Percentiles rank a stretch among this genome's conserved stretches.
phyloP scores from a whole-genome alignment of 1,284 basidiomycete species.

The Malassezia restricta region DNA sequence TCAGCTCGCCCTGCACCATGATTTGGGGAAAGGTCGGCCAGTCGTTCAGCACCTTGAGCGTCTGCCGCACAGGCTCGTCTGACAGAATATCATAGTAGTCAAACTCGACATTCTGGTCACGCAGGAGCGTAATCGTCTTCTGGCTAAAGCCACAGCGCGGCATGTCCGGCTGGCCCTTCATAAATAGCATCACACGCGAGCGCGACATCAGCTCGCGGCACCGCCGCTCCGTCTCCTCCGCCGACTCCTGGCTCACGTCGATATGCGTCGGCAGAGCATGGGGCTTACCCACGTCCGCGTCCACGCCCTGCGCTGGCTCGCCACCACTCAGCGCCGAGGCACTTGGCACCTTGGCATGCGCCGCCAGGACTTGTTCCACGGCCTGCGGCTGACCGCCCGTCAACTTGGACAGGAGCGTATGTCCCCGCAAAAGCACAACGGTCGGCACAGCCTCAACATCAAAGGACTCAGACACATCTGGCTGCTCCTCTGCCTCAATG shows the following conservation, averaged over 20 bases:
- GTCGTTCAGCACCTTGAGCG: constrained; percentile 71
- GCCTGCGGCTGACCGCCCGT: constrained; percentile 66
- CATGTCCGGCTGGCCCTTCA: constrained; percentile 81
- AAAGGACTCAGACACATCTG: constrained; percentile 86
- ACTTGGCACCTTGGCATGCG: constrained; percentile 45
- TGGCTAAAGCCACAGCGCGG: constrained; percentile 63
- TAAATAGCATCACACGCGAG: constrained; percentile 71
- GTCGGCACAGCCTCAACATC: constrained; percentile 80
- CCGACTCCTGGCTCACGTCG: constrained; percentile 50
- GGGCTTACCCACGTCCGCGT: background rate
- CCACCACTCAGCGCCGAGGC: constrained; percentile 27
- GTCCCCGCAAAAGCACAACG: constrained; percentile 74
- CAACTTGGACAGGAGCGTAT: constrained; percentile 69
- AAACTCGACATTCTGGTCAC: constrained; percentile 57
- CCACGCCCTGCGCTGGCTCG: constrained; percentile 3
- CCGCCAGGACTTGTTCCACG: constrained; percentile 57
- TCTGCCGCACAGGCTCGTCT: constrained; percentile 59
- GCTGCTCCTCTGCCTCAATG: constrained; percentile 72
- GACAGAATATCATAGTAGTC: constrained; percentile 65
- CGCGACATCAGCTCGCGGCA: constrained; percentile 58
- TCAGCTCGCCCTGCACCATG: constrained; percentile 60
- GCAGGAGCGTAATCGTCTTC: constrained; percentile 57
- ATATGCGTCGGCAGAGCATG: constrained; percentile 23
- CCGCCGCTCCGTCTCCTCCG: constrained; percentile 58
- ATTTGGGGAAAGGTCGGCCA: constrained; percentile 65